These are phyloP conservation scores for Leccinum subrobustum DNA, from an alignment of 1,284 basidiomycete species.

Conservation along the genomic window DNA sequence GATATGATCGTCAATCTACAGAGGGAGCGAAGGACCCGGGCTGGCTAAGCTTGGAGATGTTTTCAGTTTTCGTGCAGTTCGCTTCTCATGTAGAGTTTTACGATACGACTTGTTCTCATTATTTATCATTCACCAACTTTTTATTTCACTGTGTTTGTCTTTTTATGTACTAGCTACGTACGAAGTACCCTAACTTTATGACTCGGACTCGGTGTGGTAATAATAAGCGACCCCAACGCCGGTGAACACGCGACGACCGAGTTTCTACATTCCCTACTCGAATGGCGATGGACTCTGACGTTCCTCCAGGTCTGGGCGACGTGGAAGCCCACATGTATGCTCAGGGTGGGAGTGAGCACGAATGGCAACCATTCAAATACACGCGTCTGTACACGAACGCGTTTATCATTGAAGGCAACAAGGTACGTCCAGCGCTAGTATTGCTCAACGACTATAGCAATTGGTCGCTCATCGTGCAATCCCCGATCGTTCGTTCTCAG, in stretches of 20 bases:
- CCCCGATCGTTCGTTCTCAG: slow-evolving; percentile 22
- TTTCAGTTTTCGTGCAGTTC: not conserved
- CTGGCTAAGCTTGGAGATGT: slow-evolving; percentile 6
- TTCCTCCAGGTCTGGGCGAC: slow-evolving; percentile 29
- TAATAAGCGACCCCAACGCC: not conserved
- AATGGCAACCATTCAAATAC: slow-evolving; percentile 27
- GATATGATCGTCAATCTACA: slow-evolving; percentile 61
- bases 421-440: slow-evolving; percentile 17
- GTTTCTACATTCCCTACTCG: not conserved
- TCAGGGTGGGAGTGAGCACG: slow-evolving; percentile 26
- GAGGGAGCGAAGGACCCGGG: slow-evolving; percentile 30
- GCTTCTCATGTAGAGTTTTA: not conserved
- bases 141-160: not conserved
- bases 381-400: slow-evolving; percentile 36
- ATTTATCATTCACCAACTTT: not conserved
- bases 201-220: not conserved
- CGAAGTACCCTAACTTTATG: not conserved
- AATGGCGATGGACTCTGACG: slow-evolving; percentile 17
- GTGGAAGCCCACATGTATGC: slow-evolving; percentile 16
- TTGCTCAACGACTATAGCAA: not conserved
- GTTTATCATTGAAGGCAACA: slow-evolving; percentile 34
- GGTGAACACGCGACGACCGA: not conserved
- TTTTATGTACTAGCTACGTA: slow-evolving; percentile 1
- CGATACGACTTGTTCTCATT: not conserved
- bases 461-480: not conserved